Percentiles rank a stretch among this genome's conserved stretches.
Evolutionary conservation across 768 basidiomycete genomes (phyloP).

Genomic region (Nidularia sp.): DNA sequence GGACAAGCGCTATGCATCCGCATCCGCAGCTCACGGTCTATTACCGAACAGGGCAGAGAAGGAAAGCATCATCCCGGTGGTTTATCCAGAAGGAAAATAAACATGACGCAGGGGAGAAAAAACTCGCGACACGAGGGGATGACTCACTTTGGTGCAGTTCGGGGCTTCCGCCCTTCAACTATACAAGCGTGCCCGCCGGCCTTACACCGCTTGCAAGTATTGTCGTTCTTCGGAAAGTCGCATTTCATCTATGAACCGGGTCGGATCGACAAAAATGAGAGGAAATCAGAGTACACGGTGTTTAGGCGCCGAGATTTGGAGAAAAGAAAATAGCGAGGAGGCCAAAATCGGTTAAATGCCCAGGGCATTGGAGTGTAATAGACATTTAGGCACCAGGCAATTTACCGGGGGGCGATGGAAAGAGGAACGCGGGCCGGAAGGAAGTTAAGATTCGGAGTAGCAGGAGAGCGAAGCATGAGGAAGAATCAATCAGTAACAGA

Average conservation of each 20-base stretch:
- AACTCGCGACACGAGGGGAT: constrained; percentile 4
- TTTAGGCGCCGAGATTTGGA: background rate
- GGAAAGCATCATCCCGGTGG: background rate
- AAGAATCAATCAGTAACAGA: background rate
- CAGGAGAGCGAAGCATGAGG: background rate
- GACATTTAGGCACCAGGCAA: background rate
- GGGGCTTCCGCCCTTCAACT: constrained; percentile 78
- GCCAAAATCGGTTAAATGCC: background rate
- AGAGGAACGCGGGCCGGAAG: background rate
- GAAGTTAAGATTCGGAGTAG: constrained; percentile 4
- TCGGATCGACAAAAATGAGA: background rate
- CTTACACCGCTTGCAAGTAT: constrained; percentile 78
- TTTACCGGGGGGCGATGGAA: background rate
- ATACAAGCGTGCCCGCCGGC: constrained; percentile 72
- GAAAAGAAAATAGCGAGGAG: background rate
- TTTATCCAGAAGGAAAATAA: constrained; percentile 3
- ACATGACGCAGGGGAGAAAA: constrained; percentile 11
- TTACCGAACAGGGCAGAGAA: background rate
- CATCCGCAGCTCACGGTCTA: background rate
- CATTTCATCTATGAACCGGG: constrained; percentile 72
- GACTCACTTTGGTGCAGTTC: constrained; percentile 79
- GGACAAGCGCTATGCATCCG: background rate
- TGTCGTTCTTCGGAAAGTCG: constrained; percentile 68
- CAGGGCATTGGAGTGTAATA: background rate
- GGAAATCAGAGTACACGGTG: background rate